phyloP scores from a whole-genome alignment of 169 alveolate genomes.

The Fabrea salina region DNA sequence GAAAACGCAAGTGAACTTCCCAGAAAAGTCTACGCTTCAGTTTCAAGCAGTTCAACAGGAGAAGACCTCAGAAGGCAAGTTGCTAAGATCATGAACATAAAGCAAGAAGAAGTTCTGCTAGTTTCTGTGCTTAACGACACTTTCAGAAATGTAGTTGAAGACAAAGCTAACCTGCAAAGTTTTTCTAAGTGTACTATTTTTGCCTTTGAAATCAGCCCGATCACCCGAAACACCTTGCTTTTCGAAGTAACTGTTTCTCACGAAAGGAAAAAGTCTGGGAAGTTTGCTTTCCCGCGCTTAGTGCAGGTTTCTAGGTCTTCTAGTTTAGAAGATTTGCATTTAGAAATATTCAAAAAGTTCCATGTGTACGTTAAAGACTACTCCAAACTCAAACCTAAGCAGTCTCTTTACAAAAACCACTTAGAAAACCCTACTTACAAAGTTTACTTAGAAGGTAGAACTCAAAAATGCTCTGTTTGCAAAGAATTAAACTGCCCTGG shows the following conservation, averaged over 20 bases:
- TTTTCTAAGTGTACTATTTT: neutral
- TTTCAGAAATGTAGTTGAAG: neutral
- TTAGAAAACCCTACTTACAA: neutral
- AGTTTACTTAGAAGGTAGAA: neutral
- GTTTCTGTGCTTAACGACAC: neutral
- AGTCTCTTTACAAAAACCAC: neutral
- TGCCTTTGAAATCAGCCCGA: conserved; percentile 21
- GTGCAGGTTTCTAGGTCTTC: neutral
- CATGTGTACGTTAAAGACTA: neutral
- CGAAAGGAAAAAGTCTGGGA: neutral
- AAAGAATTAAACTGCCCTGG: conserved; percentile 1
- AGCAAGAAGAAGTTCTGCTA: neutral
- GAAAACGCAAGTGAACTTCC: neutral
- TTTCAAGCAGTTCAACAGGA: neutral
- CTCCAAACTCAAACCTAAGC: neutral
- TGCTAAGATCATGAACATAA: neutral
- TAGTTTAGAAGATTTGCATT: conserved; percentile 17
- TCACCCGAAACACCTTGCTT: neutral
- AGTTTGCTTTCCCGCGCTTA: neutral
- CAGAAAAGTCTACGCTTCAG: neutral
- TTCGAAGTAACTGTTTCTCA: neutral
- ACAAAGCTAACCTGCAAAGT: neutral
- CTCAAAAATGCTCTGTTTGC: neutral
- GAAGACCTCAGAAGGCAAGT: neutral
- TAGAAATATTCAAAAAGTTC: conserved; percentile 20